phyloP scores from a whole-genome alignment of 225 moss, liverwort and hornwort species.

The Pseudoscleropodium purum region DNA sequence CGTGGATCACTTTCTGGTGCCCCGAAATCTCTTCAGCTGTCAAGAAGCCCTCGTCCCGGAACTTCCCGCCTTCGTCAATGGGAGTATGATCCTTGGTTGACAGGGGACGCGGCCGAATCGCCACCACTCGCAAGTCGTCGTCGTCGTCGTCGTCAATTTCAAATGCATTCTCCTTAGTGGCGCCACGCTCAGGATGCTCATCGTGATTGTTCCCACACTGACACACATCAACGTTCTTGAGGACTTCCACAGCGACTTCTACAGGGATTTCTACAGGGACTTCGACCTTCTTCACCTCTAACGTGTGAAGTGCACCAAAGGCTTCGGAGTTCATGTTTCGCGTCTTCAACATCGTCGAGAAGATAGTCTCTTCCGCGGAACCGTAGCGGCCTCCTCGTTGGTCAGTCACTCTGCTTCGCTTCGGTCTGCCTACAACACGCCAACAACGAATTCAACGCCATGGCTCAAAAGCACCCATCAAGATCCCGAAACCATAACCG shows the following conservation, averaged over 20 bases:
- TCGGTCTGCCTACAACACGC: slow-evolving; percentile 6
- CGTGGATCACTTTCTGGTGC: slow-evolving; percentile 15
- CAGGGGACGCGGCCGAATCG: slow-evolving; percentile 1
- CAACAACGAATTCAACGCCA: background rate
- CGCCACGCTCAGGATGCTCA: background rate
- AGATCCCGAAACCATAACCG: background rate
- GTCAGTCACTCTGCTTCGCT: slow-evolving; percentile 1
- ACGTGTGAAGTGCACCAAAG: background rate
- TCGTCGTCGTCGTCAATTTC: slow-evolving; percentile 19
- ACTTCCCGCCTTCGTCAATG: background rate
- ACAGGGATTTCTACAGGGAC: background rate
- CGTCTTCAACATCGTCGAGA: background rate
- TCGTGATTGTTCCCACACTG: background rate
- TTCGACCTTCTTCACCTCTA: background rate
- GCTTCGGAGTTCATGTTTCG: background rate
- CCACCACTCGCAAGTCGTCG: slow-evolving; percentile 13
- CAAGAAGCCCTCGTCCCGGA: slow-evolving; percentile 4
- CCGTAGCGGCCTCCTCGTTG: slow-evolving; percentile 4
- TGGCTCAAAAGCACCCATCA: background rate
- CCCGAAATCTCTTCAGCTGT: slow-evolving; percentile 28
- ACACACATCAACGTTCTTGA: background rate
- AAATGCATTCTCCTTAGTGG: slow-evolving; percentile 16
- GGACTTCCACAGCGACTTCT: background rate
- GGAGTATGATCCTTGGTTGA: background rate
- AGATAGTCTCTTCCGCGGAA: slow-evolving; percentile 11